phyloP scores from a whole-genome alignment of 306 rosid species.

The Purshia tridentata region DNA sequence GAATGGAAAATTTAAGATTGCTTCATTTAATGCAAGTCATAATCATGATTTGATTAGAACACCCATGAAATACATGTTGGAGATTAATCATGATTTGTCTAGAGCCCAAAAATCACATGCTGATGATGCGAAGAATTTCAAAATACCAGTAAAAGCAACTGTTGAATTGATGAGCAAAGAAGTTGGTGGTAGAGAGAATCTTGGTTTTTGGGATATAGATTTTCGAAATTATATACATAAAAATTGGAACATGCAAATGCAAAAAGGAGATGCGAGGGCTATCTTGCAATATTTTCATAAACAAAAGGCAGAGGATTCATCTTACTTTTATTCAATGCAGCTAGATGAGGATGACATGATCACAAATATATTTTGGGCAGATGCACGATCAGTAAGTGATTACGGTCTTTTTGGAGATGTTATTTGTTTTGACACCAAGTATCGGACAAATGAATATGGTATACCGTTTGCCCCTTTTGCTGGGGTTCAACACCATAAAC shows the following conservation, averaged over 20 bases:
- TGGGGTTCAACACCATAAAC: slow-evolving; percentile 15
- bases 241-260: neutral
- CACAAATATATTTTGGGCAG: slow-evolving; percentile 11
- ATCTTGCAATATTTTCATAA: neutral
- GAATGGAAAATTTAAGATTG: too few species aligned
- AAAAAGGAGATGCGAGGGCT: neutral
- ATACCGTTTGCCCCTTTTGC: slow-evolving; percentile 6
- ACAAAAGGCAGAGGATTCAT: neutral
- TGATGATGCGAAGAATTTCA: neutral
- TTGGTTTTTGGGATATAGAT: neutral
- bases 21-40: neutral
- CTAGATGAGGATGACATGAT: neutral
- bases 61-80: neutral
- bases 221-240: neutral
- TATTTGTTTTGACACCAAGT: slow-evolving; percentile 1
- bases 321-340: neutral
- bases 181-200: neutral
- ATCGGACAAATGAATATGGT: neutral
- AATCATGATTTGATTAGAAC: neutral
- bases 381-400: neutral
- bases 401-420: neutral
- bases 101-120: neutral
- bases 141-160: neutral
- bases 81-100: neutral
- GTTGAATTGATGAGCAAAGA: neutral